Evolutionary conservation across 139 green algal genomes (phyloP).

Genomic region (Protoeuglena noctilucae): DNA sequence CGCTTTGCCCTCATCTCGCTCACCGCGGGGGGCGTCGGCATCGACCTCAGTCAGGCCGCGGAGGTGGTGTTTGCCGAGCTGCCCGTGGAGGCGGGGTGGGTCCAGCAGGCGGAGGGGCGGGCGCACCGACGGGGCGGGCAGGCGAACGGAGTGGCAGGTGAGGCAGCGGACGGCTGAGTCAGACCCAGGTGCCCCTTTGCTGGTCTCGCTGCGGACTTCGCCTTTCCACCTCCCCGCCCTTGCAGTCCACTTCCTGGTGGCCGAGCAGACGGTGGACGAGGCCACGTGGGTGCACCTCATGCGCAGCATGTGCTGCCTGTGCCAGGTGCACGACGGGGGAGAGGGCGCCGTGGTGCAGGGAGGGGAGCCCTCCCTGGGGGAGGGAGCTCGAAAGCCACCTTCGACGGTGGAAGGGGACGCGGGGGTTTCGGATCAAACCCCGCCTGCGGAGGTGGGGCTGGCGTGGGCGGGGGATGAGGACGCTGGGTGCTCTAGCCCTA

Average conservation of each 20-base stretch:
- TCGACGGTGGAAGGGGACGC: no score
- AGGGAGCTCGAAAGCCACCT: no score
- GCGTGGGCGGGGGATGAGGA: no score
- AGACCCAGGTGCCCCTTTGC: no score
- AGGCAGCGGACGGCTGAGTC: no score
- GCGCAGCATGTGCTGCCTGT: neutral
- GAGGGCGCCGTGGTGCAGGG: no score
- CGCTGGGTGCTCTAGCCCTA: no score
- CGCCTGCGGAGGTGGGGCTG: no score
- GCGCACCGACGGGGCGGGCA: constrained; percentile 15
- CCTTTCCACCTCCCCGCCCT: constrained; percentile 32
- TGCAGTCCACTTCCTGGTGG: constrained; percentile 80
- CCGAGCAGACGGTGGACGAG: constrained; percentile 56
- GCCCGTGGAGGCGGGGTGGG: constrained; percentile 24
- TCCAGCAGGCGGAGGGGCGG: constrained; percentile 16
- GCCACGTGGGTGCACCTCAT: constrained; percentile 22
- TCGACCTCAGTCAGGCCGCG: constrained; percentile 64
- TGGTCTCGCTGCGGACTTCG: no score
- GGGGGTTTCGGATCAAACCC: no score
- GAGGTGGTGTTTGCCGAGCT: constrained; percentile 85
- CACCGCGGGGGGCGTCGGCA: constrained; percentile 15
- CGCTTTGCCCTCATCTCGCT: constrained; percentile 5
- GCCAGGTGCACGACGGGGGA: neutral
- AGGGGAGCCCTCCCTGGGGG: no score
- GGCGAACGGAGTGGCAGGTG: no score